A percentile compares a stretch with the other conserved stretches of the same genome.
phyloP scores from a whole-genome alignment of 2,329 filamentous ascomycete genomes.

The Aspergillus ochraceus region DNA sequence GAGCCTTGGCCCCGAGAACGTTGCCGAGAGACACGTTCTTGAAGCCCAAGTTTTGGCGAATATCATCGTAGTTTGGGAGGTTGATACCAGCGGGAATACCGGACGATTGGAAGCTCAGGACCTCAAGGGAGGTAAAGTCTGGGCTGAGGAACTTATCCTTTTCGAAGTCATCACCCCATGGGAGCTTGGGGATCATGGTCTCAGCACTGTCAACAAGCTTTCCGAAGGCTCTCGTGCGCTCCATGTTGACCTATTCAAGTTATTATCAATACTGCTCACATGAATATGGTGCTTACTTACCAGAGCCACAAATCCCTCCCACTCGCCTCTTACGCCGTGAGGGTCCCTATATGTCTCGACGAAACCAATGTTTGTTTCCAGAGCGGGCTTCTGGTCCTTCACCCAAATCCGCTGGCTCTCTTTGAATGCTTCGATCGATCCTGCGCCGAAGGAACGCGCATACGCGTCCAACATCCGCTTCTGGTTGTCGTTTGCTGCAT shows the following conservation, averaged over 20 bases:
- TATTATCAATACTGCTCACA: not conserved
- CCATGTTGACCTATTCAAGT: slow-evolving; percentile 67
- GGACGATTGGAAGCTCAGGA: slow-evolving; percentile 73
- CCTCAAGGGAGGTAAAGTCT: slow-evolving; percentile 93
- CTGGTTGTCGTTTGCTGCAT: slow-evolving; percentile 72
- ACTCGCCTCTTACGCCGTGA: slow-evolving; percentile 76
- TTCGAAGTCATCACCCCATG: slow-evolving; percentile 86
- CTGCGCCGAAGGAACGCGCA: slow-evolving; percentile 70
- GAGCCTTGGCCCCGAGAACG: slow-evolving; percentile 84
- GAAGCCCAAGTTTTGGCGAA: slow-evolving; percentile 64
- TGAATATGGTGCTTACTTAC: slow-evolving; percentile 23
- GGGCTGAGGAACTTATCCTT: slow-evolving; percentile 95
- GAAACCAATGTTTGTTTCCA: slow-evolving; percentile 81
- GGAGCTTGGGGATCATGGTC: slow-evolving; percentile 80
- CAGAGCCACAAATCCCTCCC: slow-evolving; percentile 78
- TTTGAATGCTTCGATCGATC: slow-evolving; percentile 76
- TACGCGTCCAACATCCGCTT: slow-evolving; percentile 73
- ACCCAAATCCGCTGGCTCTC: slow-evolving; percentile 81
- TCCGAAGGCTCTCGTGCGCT: slow-evolving; percentile 84
- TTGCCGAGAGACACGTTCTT: slow-evolving; percentile 85
- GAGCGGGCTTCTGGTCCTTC: slow-evolving; percentile 74
- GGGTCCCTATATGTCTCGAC: slow-evolving; percentile 85
- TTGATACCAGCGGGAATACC: slow-evolving; percentile 64
- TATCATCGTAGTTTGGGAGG: slow-evolving; percentile 58
- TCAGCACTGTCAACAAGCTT: slow-evolving; percentile 80